Evolutionary conservation across 352 stramenopile species (phyloP).

Genomic region (Phytophthora cryptogea): DNA sequence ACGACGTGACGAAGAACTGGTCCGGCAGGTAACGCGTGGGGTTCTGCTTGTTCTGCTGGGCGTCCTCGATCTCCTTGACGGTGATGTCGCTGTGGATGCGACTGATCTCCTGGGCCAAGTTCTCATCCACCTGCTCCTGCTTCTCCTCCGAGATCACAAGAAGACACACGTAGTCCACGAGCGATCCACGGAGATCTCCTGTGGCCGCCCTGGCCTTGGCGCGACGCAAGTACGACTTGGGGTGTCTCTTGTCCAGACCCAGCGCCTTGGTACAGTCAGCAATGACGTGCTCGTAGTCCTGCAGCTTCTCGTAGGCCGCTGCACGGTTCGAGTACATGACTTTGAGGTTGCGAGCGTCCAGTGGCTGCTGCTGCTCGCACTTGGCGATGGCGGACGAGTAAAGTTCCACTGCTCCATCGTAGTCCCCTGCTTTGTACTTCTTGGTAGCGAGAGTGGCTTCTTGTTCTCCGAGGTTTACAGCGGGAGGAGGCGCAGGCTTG

Average conservation of each 20-base stretch:
- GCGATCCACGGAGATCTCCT: conserved; percentile 56
- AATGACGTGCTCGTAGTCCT: conserved; percentile 66
- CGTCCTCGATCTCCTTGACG: conserved; percentile 62
- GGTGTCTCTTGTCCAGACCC: conserved; percentile 68
- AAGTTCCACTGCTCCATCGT: conserved; percentile 66
- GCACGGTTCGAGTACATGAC: conserved; percentile 88
- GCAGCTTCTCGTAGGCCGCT: conserved; percentile 71
- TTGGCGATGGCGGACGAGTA: conserved; percentile 71
- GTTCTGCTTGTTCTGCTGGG: conserved; percentile 65
- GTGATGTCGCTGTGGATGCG: conserved; percentile 79
- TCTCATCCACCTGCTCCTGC: conserved; percentile 74
- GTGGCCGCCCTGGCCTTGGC: conserved; percentile 64
- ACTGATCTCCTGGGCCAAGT: conserved; percentile 71
- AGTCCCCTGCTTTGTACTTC: conserved; percentile 81
- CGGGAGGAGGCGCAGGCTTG: conserved; percentile 4
- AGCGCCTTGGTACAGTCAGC: conserved; percentile 65
- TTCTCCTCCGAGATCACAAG: conserved; percentile 82
- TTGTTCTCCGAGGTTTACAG: conserved; percentile 54
- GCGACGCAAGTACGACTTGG: conserved; percentile 80
- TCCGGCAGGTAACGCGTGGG: conserved; percentile 67
- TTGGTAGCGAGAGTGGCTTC: conserved; percentile 73
- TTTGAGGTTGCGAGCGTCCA: conserved; percentile 79
- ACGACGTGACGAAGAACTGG: conserved; percentile 86
- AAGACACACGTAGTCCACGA: conserved; percentile 83
- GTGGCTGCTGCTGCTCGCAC: conserved; percentile 54